phyloP scores from a whole-genome alignment of 768 basidiomycete species.

The Lactifluus piperatus region DNA sequence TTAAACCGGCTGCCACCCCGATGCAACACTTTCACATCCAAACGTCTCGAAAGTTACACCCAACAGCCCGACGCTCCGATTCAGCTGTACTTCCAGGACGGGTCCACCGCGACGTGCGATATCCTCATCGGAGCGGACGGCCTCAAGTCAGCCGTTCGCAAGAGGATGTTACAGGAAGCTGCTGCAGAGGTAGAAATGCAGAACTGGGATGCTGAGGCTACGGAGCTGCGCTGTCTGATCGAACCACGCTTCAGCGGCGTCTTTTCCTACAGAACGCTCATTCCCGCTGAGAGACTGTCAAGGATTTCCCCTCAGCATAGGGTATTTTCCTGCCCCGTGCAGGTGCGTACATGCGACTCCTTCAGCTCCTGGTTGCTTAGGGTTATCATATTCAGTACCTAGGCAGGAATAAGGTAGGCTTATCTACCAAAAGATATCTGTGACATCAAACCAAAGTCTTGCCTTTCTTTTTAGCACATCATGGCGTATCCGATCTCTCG shows the following conservation, averaged over 20 bases:
- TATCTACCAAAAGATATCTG: slow-evolving; percentile 24
- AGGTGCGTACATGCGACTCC: slow-evolving; percentile 29
- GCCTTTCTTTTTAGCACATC: slow-evolving; percentile 36
- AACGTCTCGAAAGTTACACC: slow-evolving; percentile 49
- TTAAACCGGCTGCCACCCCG: slow-evolving; percentile 37
- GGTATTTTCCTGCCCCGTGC: slow-evolving; percentile 37
- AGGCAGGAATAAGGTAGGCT: slow-evolving; percentile 34
- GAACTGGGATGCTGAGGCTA: slow-evolving; percentile 31
- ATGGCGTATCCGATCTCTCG: slow-evolving; percentile 54
- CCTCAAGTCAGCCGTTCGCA: slow-evolving; percentile 44
- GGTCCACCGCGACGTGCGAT: slow-evolving; percentile 50
- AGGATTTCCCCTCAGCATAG: slow-evolving; percentile 39
- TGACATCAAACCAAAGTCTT: not conserved
- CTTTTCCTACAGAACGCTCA: slow-evolving; percentile 50
- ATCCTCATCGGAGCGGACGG: slow-evolving; percentile 66
- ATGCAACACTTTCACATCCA: slow-evolving; percentile 42
- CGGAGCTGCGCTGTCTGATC: slow-evolving; percentile 32
- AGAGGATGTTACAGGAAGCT: slow-evolving; percentile 28
- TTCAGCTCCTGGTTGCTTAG: not conserved
- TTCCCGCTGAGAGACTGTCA: slow-evolving; percentile 41
- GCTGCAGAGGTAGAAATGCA: slow-evolving; percentile 30
- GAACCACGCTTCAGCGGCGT: slow-evolving; percentile 53
- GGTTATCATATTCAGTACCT: slow-evolving; percentile 39
- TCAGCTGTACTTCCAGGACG: slow-evolving; percentile 52
- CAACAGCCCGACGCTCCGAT: slow-evolving; percentile 34